Percentiles rank a stretch among this genome's conserved stretches.
phyloP scores from a whole-genome alignment of 2,329 filamentous ascomycete genomes.

The Fulvia fulva region DNA sequence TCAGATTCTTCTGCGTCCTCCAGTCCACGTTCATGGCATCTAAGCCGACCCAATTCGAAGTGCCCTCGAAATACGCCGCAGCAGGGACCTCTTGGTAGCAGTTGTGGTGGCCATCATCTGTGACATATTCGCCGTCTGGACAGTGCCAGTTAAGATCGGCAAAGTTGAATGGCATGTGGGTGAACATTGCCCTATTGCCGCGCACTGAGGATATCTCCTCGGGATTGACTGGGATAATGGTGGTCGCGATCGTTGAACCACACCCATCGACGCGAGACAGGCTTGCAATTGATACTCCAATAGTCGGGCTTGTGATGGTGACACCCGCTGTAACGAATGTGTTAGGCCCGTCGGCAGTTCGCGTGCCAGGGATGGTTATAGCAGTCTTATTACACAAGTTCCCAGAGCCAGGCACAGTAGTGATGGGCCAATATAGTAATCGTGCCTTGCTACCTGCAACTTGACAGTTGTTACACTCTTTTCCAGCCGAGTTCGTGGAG shows the following conservation, averaged over 20 bases:
- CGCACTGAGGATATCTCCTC: slow-evolving; percentile 21
- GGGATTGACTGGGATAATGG: slow-evolving; percentile 20
- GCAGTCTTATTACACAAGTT: slow-evolving; percentile 1
- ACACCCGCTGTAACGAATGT: slow-evolving; percentile 25
- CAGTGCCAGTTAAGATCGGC: slow-evolving; percentile 27
- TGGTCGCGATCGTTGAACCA: slow-evolving; percentile 19
- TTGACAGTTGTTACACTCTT: background rate
- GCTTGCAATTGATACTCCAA: slow-evolving; percentile 18
- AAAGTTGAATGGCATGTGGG: slow-evolving; percentile 18
- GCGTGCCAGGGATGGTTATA: slow-evolving; percentile 12
- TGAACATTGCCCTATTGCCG: slow-evolving; percentile 15
- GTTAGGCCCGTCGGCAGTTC: slow-evolving; percentile 16
- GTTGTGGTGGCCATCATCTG: slow-evolving; percentile 10
- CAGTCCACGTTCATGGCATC: background rate
- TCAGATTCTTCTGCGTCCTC: slow-evolving; percentile 7
- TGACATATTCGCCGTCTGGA: slow-evolving; percentile 14
- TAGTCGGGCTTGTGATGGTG: slow-evolving; percentile 23
- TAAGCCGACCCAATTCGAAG: slow-evolving; percentile 6
- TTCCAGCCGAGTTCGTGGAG: background rate
- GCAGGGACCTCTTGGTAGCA: slow-evolving; percentile 28
- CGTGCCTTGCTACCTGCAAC: slow-evolving; percentile 11
- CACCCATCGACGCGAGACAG: slow-evolving; percentile 21
- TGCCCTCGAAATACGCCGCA: slow-evolving; percentile 19
- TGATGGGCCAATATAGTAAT: slow-evolving; percentile 25
- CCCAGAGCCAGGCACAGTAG: slow-evolving; percentile 8